Percentiles rank a stretch among this genome's conserved stretches.
Evolutionary conservation across 768 basidiomycete species (phyloP).

Genomic region (Hericium coralloides): DNA sequence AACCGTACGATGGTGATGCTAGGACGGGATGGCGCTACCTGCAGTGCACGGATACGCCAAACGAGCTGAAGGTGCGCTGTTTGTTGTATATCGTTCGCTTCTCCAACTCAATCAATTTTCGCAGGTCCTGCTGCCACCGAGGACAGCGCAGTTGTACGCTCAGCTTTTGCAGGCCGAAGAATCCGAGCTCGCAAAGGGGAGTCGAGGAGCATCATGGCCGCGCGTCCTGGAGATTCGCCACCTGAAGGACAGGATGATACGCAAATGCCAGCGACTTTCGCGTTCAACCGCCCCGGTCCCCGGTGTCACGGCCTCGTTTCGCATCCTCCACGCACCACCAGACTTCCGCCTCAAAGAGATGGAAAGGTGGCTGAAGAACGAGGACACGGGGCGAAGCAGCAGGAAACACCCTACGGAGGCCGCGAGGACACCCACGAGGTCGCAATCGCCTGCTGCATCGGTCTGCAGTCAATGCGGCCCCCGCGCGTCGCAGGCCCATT

Average conservation of each 20-base stretch:
- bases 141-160: constrained; percentile 56
- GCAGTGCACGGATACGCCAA: constrained; percentile 68
- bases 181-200: constrained; percentile 49
- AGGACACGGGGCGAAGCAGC: constrained; percentile 17
- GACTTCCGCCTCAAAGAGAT: constrained; percentile 74
- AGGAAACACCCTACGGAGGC: constrained; percentile 1
- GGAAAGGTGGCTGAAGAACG: constrained; percentile 65
- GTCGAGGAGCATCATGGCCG: constrained; percentile 47
- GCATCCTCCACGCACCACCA: constrained; percentile 56
- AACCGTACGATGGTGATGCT: constrained; percentile 45
- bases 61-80: constrained; percentile 55
- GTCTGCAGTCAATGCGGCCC: not conserved
- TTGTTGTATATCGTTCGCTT: not conserved
- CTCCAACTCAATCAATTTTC: constrained; percentile 1
- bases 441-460: constrained; percentile 6
- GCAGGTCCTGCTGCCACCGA: constrained; percentile 62
- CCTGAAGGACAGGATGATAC: constrained; percentile 75
- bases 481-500: not conserved
- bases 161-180: constrained; percentile 56
- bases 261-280: constrained; percentile 63
- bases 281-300: constrained; percentile 32
- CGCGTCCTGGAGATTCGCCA: constrained; percentile 67
- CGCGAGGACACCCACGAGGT: constrained; percentile 24
- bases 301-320: constrained; percentile 41
- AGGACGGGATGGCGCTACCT: constrained; percentile 61